Evolutionary conservation across 352 stramenopile genomes (phyloP).

Genomic region (Phytophthora foliorum): DNA sequence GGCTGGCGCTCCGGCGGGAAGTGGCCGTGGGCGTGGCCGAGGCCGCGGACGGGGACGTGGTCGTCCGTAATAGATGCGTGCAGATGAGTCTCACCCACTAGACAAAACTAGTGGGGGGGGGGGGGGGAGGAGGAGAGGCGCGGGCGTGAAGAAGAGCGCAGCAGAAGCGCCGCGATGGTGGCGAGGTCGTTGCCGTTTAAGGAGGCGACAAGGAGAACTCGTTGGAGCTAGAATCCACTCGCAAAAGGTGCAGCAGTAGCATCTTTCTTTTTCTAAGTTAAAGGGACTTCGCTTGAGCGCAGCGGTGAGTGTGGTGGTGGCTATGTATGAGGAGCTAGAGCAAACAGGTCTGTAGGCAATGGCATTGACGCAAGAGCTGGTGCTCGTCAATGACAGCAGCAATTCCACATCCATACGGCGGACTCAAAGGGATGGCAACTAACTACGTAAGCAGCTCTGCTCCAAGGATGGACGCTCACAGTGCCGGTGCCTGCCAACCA

Average conservation of each 20-base stretch:
- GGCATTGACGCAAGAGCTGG: background rate
- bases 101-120: background rate
- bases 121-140: background rate
- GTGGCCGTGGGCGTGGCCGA: constrained; percentile 82
- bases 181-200: constrained; percentile 21
- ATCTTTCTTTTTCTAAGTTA: constrained; percentile 48
- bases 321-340: background rate
- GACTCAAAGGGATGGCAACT: too few relatives aligned
- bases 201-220: constrained; percentile 12
- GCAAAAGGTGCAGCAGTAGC: constrained; percentile 27
- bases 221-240: constrained; percentile 28
- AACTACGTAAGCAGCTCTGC: too few relatives aligned
- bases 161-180: constrained; percentile 13
- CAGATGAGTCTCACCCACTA: constrained; percentile 11
- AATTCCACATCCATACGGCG: too few relatives aligned
- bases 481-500: constrained; percentile 31
- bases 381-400: background rate
- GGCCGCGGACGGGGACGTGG: constrained; percentile 77
- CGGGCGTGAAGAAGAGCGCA: constrained; percentile 14
- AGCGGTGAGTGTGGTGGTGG: constrained; percentile 5
- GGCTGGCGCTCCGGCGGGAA: constrained; percentile 61
- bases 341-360: background rate
- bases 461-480: too few relatives aligned
- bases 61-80: constrained; percentile 42
- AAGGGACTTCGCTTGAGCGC: constrained; percentile 40